These are phyloP conservation scores for Schizophyllum commune DNA, from an alignment of 1,284 basidiomycete genomes.

Conservation along the genomic window DNA sequence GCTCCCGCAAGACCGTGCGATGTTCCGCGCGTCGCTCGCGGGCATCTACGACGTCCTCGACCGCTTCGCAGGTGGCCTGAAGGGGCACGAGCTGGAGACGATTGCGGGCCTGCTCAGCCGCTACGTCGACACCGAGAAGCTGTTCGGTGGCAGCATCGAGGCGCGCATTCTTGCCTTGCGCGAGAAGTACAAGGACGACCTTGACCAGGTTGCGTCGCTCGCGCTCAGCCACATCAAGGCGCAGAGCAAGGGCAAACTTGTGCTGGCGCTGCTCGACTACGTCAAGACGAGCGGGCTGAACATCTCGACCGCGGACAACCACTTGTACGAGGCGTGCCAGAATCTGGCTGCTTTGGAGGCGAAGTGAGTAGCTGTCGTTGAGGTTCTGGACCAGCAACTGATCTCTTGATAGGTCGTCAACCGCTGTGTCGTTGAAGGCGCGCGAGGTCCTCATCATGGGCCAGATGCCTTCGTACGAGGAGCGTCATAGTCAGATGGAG, in stretches of 20 bases:
- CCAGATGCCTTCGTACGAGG: slow-evolving; percentile 95
- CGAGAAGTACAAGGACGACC: slow-evolving; percentile 87
- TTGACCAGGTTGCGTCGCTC: slow-evolving; percentile 83
- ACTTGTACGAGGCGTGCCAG: slow-evolving; percentile 67
- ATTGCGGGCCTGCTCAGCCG: slow-evolving; percentile 66
- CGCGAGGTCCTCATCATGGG: slow-evolving; percentile 95
- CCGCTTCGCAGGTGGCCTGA: slow-evolving; percentile 77
- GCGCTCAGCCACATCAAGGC: slow-evolving; percentile 96
- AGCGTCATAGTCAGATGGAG: slow-evolving; percentile 93
- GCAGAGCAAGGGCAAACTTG: slow-evolving; percentile 85
- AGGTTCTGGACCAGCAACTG: background rate
- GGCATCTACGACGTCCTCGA: slow-evolving; percentile 77
- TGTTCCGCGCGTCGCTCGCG: slow-evolving; percentile 68
- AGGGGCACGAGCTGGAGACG: slow-evolving; percentile 78
- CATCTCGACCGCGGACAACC: slow-evolving; percentile 65
- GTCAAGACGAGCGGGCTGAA: slow-evolving; percentile 74
- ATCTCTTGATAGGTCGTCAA: slow-evolving; percentile 51
- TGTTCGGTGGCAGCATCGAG: slow-evolving; percentile 92
- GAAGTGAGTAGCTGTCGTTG: slow-evolving; percentile 40
- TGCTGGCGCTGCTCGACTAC: slow-evolving; percentile 82
- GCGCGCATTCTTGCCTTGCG: slow-evolving; percentile 87
- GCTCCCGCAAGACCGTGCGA: slow-evolving; percentile 68
- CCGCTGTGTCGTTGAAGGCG: slow-evolving; percentile 88
- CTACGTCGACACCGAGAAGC: slow-evolving; percentile 82
- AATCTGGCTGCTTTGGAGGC: slow-evolving; percentile 82